A percentile compares a stretch with the other conserved stretches of the same genome.
Conservation (phyloP, 2,329 filamentous ascomycete species). For the Curvularia eragrostidis region DNA sequence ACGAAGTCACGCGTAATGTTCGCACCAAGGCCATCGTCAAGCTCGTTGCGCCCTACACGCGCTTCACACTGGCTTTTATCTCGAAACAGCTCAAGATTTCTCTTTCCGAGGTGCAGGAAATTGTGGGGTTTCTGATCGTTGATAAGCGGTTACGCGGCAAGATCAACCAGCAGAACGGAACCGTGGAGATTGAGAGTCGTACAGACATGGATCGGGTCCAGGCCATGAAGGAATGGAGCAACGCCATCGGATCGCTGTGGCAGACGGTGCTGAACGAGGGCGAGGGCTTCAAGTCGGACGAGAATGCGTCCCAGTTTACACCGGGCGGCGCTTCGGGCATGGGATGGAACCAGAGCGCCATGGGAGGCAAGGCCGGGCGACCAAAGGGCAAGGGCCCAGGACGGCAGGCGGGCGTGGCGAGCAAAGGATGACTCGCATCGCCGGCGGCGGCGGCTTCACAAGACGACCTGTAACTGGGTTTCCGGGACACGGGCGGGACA, state of each 20-base stretch:
- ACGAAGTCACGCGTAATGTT: slow-evolving; percentile 98
- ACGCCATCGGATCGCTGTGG: slow-evolving; percentile 73
- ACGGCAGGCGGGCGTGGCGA: slow-evolving; percentile 44
- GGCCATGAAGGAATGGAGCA: slow-evolving; percentile 75
- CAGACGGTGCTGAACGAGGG: slow-evolving; percentile 76
- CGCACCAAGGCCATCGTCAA: slow-evolving; percentile 94
- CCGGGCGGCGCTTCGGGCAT: slow-evolving; percentile 39
- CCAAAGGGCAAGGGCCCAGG: slow-evolving; percentile 50
- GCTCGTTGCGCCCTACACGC: slow-evolving; percentile 91
- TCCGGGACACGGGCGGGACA: slow-evolving; percentile 37
- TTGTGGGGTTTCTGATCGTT: slow-evolving; percentile 91
- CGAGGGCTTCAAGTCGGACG: slow-evolving; percentile 69
- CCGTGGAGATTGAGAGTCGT: slow-evolving; percentile 77
- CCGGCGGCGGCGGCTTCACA: slow-evolving; percentile 35
- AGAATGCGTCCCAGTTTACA: slow-evolving; percentile 49
- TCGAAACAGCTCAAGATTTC: slow-evolving; percentile 87
- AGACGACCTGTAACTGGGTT: slow-evolving; percentile 43
- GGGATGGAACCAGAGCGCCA: slow-evolving; percentile 38
- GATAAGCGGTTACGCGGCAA: slow-evolving; percentile 85
- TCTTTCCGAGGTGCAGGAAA: slow-evolving; percentile 87
- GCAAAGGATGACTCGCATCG: slow-evolving; percentile 52
- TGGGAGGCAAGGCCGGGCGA: slow-evolving; percentile 41
- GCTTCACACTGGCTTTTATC: slow-evolving; percentile 88
- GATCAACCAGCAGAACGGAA: slow-evolving; percentile 87
- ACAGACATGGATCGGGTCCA: slow-evolving; percentile 76